Conservation (phyloP, 345 rosid species). For the Eucalyptus pauciflora region DNA sequence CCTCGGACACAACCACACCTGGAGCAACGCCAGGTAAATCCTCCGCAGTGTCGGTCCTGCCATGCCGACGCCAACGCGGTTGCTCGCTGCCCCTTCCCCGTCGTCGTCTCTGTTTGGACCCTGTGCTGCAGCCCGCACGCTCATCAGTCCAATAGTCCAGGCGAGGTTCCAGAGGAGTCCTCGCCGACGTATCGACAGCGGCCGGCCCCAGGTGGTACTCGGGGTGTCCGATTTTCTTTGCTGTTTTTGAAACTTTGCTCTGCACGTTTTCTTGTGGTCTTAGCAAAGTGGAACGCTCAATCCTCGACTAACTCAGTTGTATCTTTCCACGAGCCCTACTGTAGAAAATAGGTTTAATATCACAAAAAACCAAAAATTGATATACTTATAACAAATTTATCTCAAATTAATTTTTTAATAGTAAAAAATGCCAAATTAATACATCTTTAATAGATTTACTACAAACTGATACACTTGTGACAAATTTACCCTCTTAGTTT, state of each 20-base stretch:
- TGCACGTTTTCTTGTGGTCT: not conserved
- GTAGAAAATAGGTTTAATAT: too few species aligned
- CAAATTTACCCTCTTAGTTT: too few species aligned
- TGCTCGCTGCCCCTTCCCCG: not conserved
- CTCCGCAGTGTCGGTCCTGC: not conserved
- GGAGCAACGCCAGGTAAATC: not conserved
- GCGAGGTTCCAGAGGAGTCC: not conserved
- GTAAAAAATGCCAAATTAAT: too few species aligned
- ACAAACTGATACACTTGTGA: accelerated
- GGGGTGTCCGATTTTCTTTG: not conserved
- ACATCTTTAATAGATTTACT: too few species aligned
- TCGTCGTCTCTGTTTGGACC: not conserved
- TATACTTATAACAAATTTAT: accelerated
- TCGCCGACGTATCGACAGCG: accelerated
- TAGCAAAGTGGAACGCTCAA: not conserved
- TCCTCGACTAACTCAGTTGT: not conserved
- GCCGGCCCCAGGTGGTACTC: not conserved
- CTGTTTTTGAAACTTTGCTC: not conserved
- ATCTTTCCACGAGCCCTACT: not conserved
- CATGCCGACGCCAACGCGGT: not conserved
- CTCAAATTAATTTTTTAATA: accelerated
- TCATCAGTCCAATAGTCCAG: not conserved
- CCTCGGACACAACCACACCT: not conserved
- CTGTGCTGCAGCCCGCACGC: not conserved
- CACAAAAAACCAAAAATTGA: too few species aligned